phyloP scores from a whole-genome alignment of 139 green algal genomes.

The Gonium pectorale region DNA sequence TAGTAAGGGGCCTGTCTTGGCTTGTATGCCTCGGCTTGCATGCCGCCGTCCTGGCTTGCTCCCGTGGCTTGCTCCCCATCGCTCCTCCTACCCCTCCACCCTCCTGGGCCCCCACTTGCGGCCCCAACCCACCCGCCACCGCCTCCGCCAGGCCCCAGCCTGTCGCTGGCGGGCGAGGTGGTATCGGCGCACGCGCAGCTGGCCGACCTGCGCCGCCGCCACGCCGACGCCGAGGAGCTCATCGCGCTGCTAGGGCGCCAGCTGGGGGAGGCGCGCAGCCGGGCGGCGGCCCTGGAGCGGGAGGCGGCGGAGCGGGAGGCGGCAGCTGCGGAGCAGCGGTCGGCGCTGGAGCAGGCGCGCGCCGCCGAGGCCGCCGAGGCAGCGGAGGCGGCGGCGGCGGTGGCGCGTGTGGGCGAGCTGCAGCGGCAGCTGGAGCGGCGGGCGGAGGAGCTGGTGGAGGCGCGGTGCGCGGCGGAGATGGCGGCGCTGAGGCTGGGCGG shows the following conservation, averaged over 20 bases:
- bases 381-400: too few species aligned
- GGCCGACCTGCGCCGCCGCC: background rate
- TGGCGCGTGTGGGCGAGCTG: too few species aligned
- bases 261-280: background rate
- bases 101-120: background rate
- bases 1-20: too few species aligned
- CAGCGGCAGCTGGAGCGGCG: too few species aligned
- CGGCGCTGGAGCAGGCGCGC: too few species aligned
- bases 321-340: too few species aligned
- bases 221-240: slow-evolving; percentile 25
- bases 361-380: too few species aligned
- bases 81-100: background rate
- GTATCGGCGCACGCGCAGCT: slow-evolving; percentile 6
- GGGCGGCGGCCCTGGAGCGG: background rate
- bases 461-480: too few species aligned
- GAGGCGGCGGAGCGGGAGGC: background rate
- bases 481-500: too few species aligned
- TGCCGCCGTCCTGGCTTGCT: too few species aligned
- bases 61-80: background rate
- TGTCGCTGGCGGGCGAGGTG: background rate
- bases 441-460: too few species aligned
- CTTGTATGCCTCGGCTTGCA: too few species aligned
- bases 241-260: background rate
- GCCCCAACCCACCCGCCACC: background rate
- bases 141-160: background rate